phyloP scores from a whole-genome alignment of 2,329 filamentous ascomycete species.

The Plenodomus biglobosus region DNA sequence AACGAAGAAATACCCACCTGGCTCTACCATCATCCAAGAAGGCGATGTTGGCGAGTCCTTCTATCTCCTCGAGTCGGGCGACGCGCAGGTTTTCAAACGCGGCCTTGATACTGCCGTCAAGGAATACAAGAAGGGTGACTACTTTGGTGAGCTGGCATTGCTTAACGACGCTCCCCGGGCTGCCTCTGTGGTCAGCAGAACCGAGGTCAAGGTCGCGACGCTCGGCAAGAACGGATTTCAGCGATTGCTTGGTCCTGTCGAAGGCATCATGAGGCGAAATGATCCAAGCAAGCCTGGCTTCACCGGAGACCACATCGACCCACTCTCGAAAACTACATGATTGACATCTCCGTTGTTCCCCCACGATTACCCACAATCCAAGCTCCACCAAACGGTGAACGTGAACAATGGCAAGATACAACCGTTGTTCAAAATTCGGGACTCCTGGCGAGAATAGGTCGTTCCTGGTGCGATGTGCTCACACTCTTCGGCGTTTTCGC shows the following conservation, averaged over 20 bases:
- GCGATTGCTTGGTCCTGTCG: constrained; percentile 85
- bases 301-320: constrained; percentile 60
- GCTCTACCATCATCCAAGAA: constrained; percentile 83
- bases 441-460: constrained; percentile 1
- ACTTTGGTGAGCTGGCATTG: constrained; percentile 93
- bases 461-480: constrained; percentile 3
- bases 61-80: constrained; percentile 84
- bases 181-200: constrained; percentile 80
- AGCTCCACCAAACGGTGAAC: neutral
- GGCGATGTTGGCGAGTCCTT: constrained; percentile 91
- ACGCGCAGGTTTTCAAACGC: constrained; percentile 84
- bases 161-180: constrained; percentile 92
- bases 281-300: constrained; percentile 52
- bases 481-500: constrained; percentile 27
- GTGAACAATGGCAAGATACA: neutral
- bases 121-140: constrained; percentile 86
- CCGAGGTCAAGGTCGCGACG: constrained; percentile 89
- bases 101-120: constrained; percentile 71
- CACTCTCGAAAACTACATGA: constrained; percentile 49
- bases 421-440: neutral
- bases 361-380: neutral
- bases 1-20: constrained; percentile 79
- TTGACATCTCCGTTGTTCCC: neutral
- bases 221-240: constrained; percentile 95
- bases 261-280: constrained; percentile 88